phyloP scores from a whole-genome alignment of 768 basidiomycete species.

The Termitomyces sp. region DNA sequence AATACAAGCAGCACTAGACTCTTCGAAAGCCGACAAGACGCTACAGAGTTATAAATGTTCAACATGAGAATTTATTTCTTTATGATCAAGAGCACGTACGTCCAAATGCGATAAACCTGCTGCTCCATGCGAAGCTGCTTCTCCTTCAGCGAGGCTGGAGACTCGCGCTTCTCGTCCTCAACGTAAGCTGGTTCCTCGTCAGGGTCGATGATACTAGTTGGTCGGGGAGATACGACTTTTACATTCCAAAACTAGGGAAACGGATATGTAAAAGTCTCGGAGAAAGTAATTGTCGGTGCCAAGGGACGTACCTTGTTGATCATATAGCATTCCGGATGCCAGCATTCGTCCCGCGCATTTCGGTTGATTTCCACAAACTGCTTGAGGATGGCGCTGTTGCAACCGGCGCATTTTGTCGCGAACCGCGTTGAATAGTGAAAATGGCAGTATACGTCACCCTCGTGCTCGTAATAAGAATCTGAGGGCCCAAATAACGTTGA shows the following conservation, averaged over 20 bases:
- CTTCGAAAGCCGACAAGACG: conserved; percentile 96
- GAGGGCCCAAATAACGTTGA: conserved; percentile 95
- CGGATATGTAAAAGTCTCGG: conserved; percentile 4
- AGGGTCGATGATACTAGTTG: conserved; percentile 54
- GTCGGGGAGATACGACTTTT: conserved; percentile 78
- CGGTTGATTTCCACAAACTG: conserved; percentile 99
- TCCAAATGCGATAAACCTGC: conserved; percentile 98
- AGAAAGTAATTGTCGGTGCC: conserved; percentile 2
- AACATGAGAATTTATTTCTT: conserved; percentile 7
- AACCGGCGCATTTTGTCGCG: conserved; percentile 97
- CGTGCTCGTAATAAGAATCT: conserved; percentile 99
- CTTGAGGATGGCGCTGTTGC: conserved; percentile 95
- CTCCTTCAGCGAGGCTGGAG: conserved; percentile 75
- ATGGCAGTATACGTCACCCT: conserved; percentile 97
- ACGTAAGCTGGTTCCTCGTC: conserved; percentile 59
- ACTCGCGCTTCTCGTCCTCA: conserved; percentile 81
- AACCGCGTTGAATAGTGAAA: conserved; percentile 99
- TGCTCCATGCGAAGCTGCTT: conserved; percentile 95
- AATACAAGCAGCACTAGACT: conserved; percentile 98
- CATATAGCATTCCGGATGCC: conserved; percentile 99
- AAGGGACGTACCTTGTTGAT: conserved; percentile 83
- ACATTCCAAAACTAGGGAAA: conserved; percentile 92
- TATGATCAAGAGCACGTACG: conserved; percentile 49
- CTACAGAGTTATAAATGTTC: conserved; percentile 31
- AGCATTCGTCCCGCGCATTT: conserved; percentile 97